phyloP scores from a whole-genome alignment of 2,329 filamentous ascomycete species.

The Herpotrichia juniperi region DNA sequence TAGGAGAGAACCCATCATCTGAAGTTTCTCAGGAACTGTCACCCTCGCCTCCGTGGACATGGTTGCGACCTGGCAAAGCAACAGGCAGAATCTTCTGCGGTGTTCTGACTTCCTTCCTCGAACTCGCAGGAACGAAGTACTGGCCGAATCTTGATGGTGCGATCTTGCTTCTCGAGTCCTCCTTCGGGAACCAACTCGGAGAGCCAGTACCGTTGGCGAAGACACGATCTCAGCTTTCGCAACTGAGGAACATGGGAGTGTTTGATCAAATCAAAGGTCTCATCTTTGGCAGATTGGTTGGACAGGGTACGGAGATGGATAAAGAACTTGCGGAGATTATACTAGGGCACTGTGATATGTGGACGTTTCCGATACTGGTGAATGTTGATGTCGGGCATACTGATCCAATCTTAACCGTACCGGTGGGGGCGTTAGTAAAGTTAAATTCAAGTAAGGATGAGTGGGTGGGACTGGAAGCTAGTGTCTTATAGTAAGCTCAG shows the following conservation, averaged over 20 bases:
- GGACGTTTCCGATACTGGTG: neutral
- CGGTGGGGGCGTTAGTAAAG: neutral
- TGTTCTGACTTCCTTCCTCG: neutral
- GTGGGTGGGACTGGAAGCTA: neutral
- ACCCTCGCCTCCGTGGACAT: neutral
- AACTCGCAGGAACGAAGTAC: neutral
- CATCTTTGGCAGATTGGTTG: constrained; percentile 1
- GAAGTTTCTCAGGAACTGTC: neutral
- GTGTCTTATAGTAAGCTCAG: neutral
- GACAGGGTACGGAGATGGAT: neutral
- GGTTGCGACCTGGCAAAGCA: neutral
- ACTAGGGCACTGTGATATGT: neutral
- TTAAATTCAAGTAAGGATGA: neutral
- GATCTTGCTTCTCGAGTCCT: neutral
- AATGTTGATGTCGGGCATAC: constrained; percentile 4
- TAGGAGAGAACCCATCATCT: neutral
- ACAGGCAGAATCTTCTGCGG: neutral
- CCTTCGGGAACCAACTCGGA: neutral
- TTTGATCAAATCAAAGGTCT: neutral
- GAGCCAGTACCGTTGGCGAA: neutral
- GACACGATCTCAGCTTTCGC: neutral
- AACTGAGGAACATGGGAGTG: neutral
- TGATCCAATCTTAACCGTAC: neutral
- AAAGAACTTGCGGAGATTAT: neutral
- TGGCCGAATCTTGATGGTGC: neutral